Base-by-base conservation (phyloP, 352 stramenopile species). In the Thalassiosira exigua region DNA sequence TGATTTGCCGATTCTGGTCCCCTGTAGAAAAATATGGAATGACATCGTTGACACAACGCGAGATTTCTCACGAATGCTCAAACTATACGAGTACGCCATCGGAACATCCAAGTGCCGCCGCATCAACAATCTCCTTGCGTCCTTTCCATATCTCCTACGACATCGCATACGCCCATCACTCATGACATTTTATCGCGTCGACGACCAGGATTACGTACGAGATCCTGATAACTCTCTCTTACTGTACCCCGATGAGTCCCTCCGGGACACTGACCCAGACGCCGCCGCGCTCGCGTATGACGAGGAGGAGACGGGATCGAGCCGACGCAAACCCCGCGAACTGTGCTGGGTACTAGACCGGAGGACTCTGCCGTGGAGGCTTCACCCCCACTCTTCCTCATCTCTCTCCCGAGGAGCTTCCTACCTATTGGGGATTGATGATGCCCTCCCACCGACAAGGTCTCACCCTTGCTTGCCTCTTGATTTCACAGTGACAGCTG, bases 21-120 rank as follows among this genome's bases (percentile, higher is more conserved):
- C n/a, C n/a, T n/a, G n/a, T n/a, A n/a, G n/a, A 46, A 94, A 95
- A 73, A 93, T 96, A 44, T 96, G 93, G 93, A 87, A 95, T 82
- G 71, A 81, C 26, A 90, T 94, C 64, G 72, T 92, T 22, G 79
- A 84, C 24, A 82, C 69, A 7, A 74, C 75, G 24, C 57, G 89
- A 48, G 86, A 94, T 69, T 81, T 92, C 51, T 91, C 84, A 41
- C 57, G 89, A 44, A 87, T 92, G 75, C 60, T 88, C 5, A 90
- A 84, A 44, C 67, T 94, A 4, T 94, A 92, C 58, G 85, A 92
- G 69, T 78, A 79, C 33, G 81, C 91, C 36, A 91, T 94, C 59
- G 89, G 89, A 19, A 79, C 71, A 26, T 71, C 78, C 0, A 91
- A 88, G 74, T 69, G 69, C 17, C 69, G 78, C 51, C 74, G 89